Evolutionary conservation across 768 basidiomycete genomes (phyloP).

Genomic region (Boletus vermiculosoides): DNA sequence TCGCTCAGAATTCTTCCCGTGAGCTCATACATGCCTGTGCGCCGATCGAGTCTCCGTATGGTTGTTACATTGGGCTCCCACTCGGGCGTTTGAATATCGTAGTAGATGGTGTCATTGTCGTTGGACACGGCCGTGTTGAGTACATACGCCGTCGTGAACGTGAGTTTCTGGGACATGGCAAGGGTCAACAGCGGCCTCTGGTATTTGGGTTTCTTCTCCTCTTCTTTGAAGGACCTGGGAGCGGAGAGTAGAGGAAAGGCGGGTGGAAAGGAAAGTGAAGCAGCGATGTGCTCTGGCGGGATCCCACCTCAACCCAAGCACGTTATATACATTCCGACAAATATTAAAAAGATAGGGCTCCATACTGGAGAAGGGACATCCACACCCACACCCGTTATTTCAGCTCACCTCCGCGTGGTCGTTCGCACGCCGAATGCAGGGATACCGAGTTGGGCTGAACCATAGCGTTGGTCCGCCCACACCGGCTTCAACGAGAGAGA

Average conservation of each 20-base stretch:
- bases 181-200: neutral
- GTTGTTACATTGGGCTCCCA: conserved; percentile 38
- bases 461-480: neutral
- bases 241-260: neutral
- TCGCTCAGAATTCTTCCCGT: conserved; percentile 35
- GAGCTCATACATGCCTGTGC: conserved; percentile 29
- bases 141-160: conserved; percentile 38
- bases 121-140: conserved; percentile 40
- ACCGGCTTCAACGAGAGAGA: neutral
- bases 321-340: neutral
- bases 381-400: neutral
- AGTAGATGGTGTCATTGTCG: conserved; percentile 38
- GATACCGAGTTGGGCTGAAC: neutral
- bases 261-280: neutral
- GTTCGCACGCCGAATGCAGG: neutral
- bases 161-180: conserved; percentile 32
- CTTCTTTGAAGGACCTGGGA: neutral
- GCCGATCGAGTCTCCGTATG: conserved; percentile 33
- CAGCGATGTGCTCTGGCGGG: neutral
- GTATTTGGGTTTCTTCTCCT: neutral
- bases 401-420: neutral
- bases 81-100: conserved; percentile 40
- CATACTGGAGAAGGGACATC: neutral
- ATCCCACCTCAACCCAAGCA: neutral
- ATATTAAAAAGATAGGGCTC: neutral